Conservation (phyloP, 1,284 basidiomycete species). For the Leccinum colubrinum region DNA sequence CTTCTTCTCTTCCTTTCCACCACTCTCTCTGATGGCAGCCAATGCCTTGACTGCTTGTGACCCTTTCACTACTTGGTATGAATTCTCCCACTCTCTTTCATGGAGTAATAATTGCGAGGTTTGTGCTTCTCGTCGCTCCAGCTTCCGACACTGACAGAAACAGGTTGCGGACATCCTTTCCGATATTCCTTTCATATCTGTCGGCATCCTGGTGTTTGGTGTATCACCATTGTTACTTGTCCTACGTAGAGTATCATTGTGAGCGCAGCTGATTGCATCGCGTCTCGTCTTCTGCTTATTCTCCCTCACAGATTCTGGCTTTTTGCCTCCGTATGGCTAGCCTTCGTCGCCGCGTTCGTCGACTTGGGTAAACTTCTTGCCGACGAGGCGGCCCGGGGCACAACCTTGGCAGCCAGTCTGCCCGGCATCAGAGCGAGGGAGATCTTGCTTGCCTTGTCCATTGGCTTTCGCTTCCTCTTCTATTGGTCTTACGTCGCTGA, state of each 20-base stretch:
- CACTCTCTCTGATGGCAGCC: constrained; percentile 22
- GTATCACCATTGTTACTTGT: constrained; percentile 59
- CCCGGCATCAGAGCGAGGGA: constrained; percentile 55
- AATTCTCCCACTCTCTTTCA: constrained; percentile 26
- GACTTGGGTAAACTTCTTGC: constrained; percentile 60
- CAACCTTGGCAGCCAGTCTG: constrained; percentile 25
- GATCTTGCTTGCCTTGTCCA: constrained; percentile 53
- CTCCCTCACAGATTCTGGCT: constrained; percentile 48
- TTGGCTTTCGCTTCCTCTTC: constrained; percentile 61
- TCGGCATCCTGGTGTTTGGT: constrained; percentile 66
- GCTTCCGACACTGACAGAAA: constrained; percentile 12
- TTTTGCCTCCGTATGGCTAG: constrained; percentile 53
- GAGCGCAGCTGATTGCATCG: constrained; percentile 25
- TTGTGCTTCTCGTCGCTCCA: constrained; percentile 7
- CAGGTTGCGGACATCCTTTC: constrained; percentile 60
- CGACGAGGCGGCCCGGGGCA: constrained; percentile 33
- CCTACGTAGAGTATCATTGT: constrained; percentile 58
- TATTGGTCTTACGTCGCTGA: constrained; percentile 65
- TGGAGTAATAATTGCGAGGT: constrained; percentile 38
- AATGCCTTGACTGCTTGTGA: constrained; percentile 14
- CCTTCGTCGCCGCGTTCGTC: constrained; percentile 62
- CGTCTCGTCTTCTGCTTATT: constrained; percentile 1
- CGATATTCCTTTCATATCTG: constrained; percentile 66
- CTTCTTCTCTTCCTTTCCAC: constrained; percentile 15
- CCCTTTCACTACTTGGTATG: constrained; percentile 21